Base-by-base conservation (phyloP, 371 early-diverging fungal species). In the Caulochytrium protostelioides region DNA sequence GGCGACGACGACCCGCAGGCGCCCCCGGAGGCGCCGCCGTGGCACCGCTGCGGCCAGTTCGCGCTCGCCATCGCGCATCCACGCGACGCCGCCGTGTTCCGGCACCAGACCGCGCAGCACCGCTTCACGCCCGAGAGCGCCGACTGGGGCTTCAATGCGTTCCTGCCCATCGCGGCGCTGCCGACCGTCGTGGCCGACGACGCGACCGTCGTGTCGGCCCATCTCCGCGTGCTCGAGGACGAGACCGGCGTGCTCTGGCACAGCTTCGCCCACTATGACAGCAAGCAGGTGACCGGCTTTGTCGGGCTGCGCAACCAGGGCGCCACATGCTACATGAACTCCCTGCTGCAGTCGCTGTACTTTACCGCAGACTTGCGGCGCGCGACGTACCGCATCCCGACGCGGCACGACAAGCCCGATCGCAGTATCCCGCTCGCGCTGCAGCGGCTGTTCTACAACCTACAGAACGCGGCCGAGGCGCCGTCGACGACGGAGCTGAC, bases 301-400 rank as follows among this genome's bases (percentile, higher is more conserved):
- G 82, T 92, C 16, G 99, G 98, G 0, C 57, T 99, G 38, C 74
- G 75, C 36, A 98, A 98, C 55, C 91, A 97, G 52, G 99, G 98
- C 8, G 98, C 98, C 1, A 98, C 99, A 0, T 97, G 99, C 63
- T 99, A 99, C 54, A 85, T 97, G 83, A 98, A 97, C 65, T 89
- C 97, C 28, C 65, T 98, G 10, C 69, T 98, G 22, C 99, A 99
- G 56, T 84, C 92, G 3, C 68, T 98, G 10, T 97, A 79, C 54
- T 86, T 85, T 45, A 95, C 97, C 16, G 84, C 79, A 43, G 71
- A 74, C 50, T 97, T 99, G 58, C 75, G 90, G 38, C 80, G 80
- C 76, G 85, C 39, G 63, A 79, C 30, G 2, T 91, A 76, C 45
- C 68, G 75, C 37, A 90, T 95, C 28, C 91, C 92, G 1, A 89